Conservation (phyloP, 345 rosid genomes). For the Populus tremula region DNA sequence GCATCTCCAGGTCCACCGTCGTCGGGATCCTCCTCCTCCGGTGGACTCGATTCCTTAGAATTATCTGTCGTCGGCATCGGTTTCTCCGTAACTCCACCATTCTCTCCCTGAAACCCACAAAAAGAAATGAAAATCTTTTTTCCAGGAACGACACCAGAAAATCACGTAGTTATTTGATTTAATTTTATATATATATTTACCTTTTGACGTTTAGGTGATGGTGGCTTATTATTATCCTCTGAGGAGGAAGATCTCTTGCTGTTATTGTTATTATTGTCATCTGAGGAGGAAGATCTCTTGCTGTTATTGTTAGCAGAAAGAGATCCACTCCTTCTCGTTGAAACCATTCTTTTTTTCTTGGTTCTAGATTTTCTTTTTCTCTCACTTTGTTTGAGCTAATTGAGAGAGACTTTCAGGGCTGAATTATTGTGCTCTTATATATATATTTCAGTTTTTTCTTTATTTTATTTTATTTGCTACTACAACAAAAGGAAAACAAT, state of each 20-base stretch:
- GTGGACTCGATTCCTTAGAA: slow-evolving; percentile 56
- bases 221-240: slow-evolving; percentile 41
- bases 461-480: not conserved
- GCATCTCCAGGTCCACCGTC: slow-evolving; percentile 49
- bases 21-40: slow-evolving; percentile 45
- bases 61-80: slow-evolving; percentile 46
- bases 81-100: slow-evolving; percentile 49
- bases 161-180: not conserved
- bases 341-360: slow-evolving; percentile 66
- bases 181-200: slow-evolving; percentile 22
- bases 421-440: not conserved
- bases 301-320: slow-evolving; percentile 55
- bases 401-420: not conserved
- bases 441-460: not conserved
- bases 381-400: slow-evolving; percentile 4
- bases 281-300: slow-evolving; percentile 24
- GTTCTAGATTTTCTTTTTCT: not conserved
- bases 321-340: slow-evolving; percentile 81
- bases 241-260: slow-evolving; percentile 27
- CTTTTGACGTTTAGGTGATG: slow-evolving; percentile 78
- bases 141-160: slow-evolving; percentile 17
- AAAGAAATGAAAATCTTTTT: slow-evolving; percentile 16
- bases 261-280: slow-evolving; percentile 40
- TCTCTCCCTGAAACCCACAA: slow-evolving; percentile 46
- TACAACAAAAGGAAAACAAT: not conserved